Conservation (phyloP, 805 yeast species). For the Yarrowia porcina region DNA sequence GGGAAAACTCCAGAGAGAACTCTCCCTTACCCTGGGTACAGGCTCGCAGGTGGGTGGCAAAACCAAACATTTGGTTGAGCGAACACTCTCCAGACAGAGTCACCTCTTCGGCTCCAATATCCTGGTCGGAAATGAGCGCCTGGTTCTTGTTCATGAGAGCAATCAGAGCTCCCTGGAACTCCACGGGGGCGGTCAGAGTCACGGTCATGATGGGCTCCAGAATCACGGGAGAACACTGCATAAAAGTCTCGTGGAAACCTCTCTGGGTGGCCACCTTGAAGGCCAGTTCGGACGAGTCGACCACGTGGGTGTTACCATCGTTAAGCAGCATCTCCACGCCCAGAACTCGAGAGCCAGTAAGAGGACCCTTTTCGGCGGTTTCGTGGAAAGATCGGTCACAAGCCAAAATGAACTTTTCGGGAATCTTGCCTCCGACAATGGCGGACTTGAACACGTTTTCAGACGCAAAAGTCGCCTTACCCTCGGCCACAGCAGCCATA, state of each 20-base stretch:
- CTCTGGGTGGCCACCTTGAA: slow-evolving; percentile 88
- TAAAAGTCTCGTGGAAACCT: slow-evolving; percentile 89
- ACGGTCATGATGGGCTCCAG: slow-evolving; percentile 97
- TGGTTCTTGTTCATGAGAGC: slow-evolving; percentile 87
- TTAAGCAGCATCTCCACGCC: slow-evolving; percentile 91
- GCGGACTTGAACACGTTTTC: slow-evolving; percentile 74
- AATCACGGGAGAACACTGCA: slow-evolving; percentile 78
- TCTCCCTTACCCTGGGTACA: slow-evolving; percentile 99
- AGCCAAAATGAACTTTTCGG: slow-evolving; percentile 90
- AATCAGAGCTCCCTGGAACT: slow-evolving; percentile 91
- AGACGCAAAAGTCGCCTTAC: slow-evolving; percentile 36
- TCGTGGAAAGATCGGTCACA: slow-evolving; percentile 96
- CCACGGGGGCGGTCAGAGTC: slow-evolving; percentile 89
- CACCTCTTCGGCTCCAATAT: slow-evolving; percentile 90
- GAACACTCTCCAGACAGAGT: slow-evolving; percentile 93
- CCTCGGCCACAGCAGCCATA: slow-evolving; percentile 31
- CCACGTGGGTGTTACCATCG: slow-evolving; percentile 97
- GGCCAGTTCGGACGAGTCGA: slow-evolving; percentile 93
- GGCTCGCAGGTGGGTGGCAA: slow-evolving; percentile 92
- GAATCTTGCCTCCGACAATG: slow-evolving; percentile 94
- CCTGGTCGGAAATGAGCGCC: slow-evolving; percentile 92
- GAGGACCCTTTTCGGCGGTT: slow-evolving; percentile 91
- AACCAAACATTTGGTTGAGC: slow-evolving; percentile 93
- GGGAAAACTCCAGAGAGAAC: slow-evolving; percentile 89
- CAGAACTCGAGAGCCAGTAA: slow-evolving; percentile 88